Conservation (phyloP, 1,284 basidiomycete genomes). For the Uromyces viciae-fabae region DNA sequence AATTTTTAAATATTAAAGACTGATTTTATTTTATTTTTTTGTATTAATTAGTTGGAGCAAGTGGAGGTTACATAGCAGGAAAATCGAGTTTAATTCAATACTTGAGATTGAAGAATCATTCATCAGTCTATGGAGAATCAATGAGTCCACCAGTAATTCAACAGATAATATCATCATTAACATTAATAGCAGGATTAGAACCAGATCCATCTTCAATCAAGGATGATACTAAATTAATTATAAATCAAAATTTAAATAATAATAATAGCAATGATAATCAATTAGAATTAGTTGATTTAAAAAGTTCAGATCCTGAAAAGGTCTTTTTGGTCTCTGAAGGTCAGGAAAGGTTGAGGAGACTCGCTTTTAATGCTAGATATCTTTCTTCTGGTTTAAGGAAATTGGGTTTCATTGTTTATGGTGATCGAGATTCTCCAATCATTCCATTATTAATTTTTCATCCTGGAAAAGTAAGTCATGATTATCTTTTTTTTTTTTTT, state of each 20-base stretch:
- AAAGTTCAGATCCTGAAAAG: too few species aligned
- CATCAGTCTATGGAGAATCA: conserved; percentile 81
- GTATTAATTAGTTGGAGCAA: conserved; percentile 73
- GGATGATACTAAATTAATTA: too few species aligned
- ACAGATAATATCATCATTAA: conserved; percentile 88
- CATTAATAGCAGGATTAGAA: conserved; percentile 80
- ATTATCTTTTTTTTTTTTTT: background rate
- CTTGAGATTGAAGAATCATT: conserved; percentile 76
- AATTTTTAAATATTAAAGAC: background rate
- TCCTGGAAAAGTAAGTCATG: conserved; percentile 81
- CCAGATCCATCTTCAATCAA: conserved; percentile 1
- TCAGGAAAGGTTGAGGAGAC: conserved; percentile 70
- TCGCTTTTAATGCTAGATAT: conserved; percentile 94
- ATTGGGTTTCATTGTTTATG: conserved; percentile 95
- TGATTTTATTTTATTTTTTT: background rate
- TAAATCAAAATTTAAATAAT: too few species aligned
- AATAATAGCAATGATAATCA: too few species aligned
- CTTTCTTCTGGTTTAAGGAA: conserved; percentile 80
- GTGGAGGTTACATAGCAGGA: conserved; percentile 91
- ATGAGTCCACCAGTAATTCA: conserved; percentile 86
- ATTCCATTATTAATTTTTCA: conserved; percentile 89
- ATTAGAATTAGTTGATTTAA: too few species aligned
- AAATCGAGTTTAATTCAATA: conserved; percentile 73
- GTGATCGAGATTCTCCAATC: conserved; percentile 84
- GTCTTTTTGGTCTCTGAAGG: conserved; percentile 76